Evolutionary conservation across 2,329 filamentous ascomycete genomes (phyloP).

Genomic region (Myriosclerotinia scirpicola): DNA sequence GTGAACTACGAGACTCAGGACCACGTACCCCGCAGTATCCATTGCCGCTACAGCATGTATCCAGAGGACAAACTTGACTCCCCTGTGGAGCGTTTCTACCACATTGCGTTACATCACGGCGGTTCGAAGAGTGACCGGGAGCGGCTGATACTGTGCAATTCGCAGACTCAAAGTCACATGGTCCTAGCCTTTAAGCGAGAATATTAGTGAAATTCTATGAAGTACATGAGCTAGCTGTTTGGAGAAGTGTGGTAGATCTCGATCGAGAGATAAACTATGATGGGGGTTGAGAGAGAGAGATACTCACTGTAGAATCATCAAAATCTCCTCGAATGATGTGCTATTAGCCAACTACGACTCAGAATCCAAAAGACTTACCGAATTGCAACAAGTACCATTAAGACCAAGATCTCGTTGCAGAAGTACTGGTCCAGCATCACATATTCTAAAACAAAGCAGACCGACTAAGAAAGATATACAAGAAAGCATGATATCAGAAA

Average conservation of each 20-base stretch:
- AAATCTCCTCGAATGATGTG: background rate
- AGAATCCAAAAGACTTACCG: background rate
- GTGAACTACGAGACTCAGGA: too few relatives aligned
- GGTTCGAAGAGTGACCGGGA: constrained; percentile 26
- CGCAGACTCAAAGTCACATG: background rate
- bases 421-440: background rate
- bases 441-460: background rate
- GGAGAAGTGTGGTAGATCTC: background rate
- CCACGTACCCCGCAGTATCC: constrained; percentile 23
- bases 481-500: constrained; percentile 1
- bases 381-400: constrained; percentile 5
- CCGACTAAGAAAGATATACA: background rate
- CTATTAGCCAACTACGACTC: background rate
- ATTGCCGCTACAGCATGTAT: constrained; percentile 19
- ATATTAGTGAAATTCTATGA: background rate
- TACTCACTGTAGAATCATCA: constrained; percentile 6
- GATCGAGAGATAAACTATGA: too few relatives aligned
- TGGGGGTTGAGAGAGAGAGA: background rate
- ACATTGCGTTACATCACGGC: constrained; percentile 17
- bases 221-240: background rate
- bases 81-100: constrained; percentile 15
- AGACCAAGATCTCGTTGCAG: background rate
- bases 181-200: background rate
- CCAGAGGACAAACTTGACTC: constrained; percentile 19
- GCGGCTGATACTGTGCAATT: background rate